Evolutionary conservation across 768 basidiomycete species (phyloP).

Genomic region (Hemileccinum rubropunctum): DNA sequence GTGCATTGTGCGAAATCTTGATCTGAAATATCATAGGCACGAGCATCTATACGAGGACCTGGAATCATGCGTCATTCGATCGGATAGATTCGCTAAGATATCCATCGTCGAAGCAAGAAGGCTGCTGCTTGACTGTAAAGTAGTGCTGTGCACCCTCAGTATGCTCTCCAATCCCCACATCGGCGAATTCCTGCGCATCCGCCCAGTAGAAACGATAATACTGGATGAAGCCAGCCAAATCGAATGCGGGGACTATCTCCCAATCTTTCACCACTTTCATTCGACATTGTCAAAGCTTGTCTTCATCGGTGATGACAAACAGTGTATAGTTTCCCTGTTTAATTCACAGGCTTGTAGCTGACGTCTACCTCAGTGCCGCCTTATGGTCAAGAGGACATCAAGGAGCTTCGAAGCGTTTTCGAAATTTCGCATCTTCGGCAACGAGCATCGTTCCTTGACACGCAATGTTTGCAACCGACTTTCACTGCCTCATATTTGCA

Average conservation of each 20-base stretch:
- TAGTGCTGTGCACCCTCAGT: slow-evolving; percentile 47
- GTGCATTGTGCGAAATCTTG: neutral
- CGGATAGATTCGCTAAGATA: slow-evolving; percentile 26
- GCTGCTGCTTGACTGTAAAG: slow-evolving; percentile 27
- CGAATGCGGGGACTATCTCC: slow-evolving; percentile 39
- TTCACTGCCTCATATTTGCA: neutral
- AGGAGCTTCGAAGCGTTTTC: slow-evolving; percentile 71
- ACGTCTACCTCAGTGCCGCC: slow-evolving; percentile 58
- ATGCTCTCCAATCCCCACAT: slow-evolving; percentile 38
- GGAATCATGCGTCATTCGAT: slow-evolving; percentile 34
- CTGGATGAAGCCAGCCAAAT: slow-evolving; percentile 51
- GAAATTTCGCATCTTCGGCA: slow-evolving; percentile 58
- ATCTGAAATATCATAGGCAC: slow-evolving; percentile 36
- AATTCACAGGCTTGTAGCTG: neutral
- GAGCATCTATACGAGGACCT: slow-evolving; percentile 46
- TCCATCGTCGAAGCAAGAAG: slow-evolving; percentile 16
- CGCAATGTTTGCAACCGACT: slow-evolving; percentile 56
- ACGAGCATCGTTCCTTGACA: slow-evolving; percentile 55
- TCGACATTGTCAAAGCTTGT: slow-evolving; percentile 33
- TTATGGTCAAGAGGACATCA: slow-evolving; percentile 67
- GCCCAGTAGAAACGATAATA: slow-evolving; percentile 38
- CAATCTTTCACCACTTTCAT: slow-evolving; percentile 29
- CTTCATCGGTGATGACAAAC: slow-evolving; percentile 40
- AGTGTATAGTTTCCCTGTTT: slow-evolving; percentile 24
- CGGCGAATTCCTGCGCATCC: slow-evolving; percentile 16